Evolutionary conservation across 345 rosid species (phyloP), one percentile per base, ranked within the genome.

Genomic region (Eucalyptus erythrocorys): DNA sequence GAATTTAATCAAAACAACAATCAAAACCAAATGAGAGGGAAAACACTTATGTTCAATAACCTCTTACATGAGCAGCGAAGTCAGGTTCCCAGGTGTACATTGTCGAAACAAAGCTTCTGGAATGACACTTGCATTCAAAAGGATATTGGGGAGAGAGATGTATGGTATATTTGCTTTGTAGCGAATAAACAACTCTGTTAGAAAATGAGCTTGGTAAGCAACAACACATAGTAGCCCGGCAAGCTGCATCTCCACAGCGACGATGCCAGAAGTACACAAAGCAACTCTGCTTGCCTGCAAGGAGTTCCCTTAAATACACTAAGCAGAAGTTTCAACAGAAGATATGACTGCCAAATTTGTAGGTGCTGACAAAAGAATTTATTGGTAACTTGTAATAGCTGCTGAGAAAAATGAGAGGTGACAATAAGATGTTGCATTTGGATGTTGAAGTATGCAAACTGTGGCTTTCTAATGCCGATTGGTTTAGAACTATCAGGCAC

Each of bases 241-340:
- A 61, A 97, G 95, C 91, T 96, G 99, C 90, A 97, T 88, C 92
- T 97, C 98, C 89, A 97, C 88, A 48, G 98, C 98, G 87, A 94
- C 99, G 40, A 99, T 96, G 92, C 99, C 99, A 30, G 99, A 97
- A 88, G 99, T 96, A 90, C 99, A 97, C 86, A 97, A 90, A 27
- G 99, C 99, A 89, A 93, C 95, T 88, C 55, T 90, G 87, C 99
- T 96, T 79, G 94, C 98, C 99, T 97, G 97, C 92, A 90, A 57
- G 66, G 87, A 48, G 76, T n/a, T 90, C 11, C 86, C 55, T 64
- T 53, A 64, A 87, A 42, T 19, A 71, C 80, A 59, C 68, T 12
- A 59, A 27, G 34, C 68, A 61, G 68, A 61, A 61, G 68, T 30
- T 61, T 61, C 34, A 3, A 30, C 34, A 30, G 34, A 61, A 61